These are phyloP conservation scores for Hyaloscypha variabilis DNA, from an alignment of 495 filamentous ascomycete species.

Conservation along the genomic window DNA sequence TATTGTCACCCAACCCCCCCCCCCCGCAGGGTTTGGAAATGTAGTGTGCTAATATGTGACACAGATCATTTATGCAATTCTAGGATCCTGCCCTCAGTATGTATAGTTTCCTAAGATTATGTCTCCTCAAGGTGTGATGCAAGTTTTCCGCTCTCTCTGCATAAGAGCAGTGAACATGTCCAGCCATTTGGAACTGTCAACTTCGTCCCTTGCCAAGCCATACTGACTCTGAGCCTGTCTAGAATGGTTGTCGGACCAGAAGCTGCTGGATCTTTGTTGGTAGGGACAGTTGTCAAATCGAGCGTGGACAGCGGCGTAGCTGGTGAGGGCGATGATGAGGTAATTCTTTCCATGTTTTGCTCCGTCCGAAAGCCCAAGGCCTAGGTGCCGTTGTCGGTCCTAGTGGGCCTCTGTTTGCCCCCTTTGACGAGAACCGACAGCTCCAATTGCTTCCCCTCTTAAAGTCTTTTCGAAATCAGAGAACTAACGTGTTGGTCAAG, in stretches of 20 bases:
- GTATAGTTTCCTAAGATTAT: background rate
- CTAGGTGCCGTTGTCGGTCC: background rate
- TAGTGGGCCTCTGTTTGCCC: background rate
- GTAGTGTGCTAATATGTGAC: background rate
- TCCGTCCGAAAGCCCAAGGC: background rate
- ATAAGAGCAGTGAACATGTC: background rate
- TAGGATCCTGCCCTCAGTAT: constrained; percentile 75
- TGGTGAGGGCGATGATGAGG: constrained; percentile 67
- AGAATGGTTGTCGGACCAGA: constrained; percentile 91
- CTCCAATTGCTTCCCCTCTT: background rate
- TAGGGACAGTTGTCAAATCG: constrained; percentile 80
- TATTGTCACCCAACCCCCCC: no score
- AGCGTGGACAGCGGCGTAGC: constrained; percentile 71
- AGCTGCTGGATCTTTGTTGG: constrained; percentile 87
- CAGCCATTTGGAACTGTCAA: background rate
- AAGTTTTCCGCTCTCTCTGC: background rate
- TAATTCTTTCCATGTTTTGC: background rate
- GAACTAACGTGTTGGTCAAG: background rate
- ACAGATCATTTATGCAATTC: constrained; percentile 74
- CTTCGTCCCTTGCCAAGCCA: background rate
- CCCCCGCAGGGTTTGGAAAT: no score
- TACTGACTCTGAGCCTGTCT: background rate
- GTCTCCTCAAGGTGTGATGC: background rate
- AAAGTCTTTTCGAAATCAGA: background rate
- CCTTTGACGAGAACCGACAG: background rate